A percentile compares a stretch with the other conserved stretches of the same genome.
Conservation (phyloP, 768 basidiomycete species). For the Chlorophyllum brunneum region DNA sequence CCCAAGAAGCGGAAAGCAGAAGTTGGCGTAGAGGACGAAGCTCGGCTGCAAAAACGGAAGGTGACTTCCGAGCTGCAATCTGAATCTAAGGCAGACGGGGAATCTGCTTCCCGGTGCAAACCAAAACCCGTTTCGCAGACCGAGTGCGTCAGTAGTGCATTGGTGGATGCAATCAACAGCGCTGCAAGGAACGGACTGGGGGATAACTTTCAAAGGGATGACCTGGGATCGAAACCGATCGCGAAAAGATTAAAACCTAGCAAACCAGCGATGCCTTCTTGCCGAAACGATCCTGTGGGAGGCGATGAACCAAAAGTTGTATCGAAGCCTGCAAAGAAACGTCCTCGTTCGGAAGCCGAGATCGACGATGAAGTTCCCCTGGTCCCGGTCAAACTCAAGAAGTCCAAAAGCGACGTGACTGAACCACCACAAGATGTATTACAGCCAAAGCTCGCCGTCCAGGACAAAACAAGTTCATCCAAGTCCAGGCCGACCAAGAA, state of each 20-base stretch:
- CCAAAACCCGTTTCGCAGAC: neutral
- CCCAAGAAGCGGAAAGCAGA: neutral
- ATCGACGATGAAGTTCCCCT: neutral
- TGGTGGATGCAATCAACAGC: conserved; percentile 4
- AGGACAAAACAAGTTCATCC: neutral
- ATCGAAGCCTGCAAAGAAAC: neutral
- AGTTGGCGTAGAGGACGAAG: neutral
- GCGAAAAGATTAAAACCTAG: neutral
- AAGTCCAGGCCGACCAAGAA: neutral
- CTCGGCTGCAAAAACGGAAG: conserved; percentile 1
- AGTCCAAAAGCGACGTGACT: neutral
- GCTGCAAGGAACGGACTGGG: neutral
- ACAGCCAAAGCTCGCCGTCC: neutral
- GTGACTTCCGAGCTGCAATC: neutral
- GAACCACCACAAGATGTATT: neutral
- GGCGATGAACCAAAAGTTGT: neutral
- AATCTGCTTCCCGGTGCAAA: neutral
- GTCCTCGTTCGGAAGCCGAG: neutral
- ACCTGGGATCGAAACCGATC: too few relatives aligned
- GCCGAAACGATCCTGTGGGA: neutral
- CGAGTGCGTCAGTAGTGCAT: neutral
- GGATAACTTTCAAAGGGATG: too few relatives aligned
- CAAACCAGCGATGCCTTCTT: neutral
- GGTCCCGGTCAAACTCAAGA: neutral
- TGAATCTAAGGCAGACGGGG: neutral